Percentiles rank a stretch among this genome's conserved stretches.
These are phyloP conservation scores for Entamoeba nuttalli DNA, from an alignment of 208 protist species.

Conservation along the genomic window DNA sequence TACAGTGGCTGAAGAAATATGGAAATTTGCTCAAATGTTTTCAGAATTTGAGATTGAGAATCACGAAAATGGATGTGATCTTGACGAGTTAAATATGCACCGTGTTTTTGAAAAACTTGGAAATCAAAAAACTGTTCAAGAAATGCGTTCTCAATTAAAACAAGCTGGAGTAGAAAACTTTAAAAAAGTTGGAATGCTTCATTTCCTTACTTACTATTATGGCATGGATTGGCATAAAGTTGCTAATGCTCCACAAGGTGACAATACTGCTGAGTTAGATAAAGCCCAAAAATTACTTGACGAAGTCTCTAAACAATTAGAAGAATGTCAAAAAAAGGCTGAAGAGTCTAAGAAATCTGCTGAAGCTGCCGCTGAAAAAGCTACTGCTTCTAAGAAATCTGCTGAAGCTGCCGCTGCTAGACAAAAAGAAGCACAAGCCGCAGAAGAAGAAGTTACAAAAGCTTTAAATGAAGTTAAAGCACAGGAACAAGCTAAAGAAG, in stretches of 20 bases:
- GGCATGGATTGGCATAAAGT: not conserved
- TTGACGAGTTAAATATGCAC: not conserved
- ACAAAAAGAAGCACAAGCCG: not conserved
- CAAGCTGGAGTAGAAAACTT: not conserved
- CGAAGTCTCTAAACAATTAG: not conserved
- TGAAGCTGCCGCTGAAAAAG: not conserved
- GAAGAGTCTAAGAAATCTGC: not conserved
- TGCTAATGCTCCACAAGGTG: not conserved
- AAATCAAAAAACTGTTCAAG: not conserved
- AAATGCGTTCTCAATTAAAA: not conserved
- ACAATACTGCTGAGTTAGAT: not conserved
- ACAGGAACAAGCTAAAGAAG: slow-evolving; percentile 16
- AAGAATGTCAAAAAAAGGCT: not conserved
- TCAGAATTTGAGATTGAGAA: not conserved
- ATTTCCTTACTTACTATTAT: not conserved
- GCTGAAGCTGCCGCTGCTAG: not conserved
- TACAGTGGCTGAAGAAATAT: not conserved
- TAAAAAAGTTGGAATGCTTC: not conserved
- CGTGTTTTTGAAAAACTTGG: not conserved
- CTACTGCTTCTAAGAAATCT: not conserved
- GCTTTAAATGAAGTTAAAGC: slow-evolving; percentile 15
- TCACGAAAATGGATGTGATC: not conserved
- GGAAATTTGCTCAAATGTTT: not conserved
- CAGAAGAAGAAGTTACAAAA: slow-evolving; percentile 11
- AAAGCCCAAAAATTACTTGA: not conserved